Percentiles rank a stretch among this genome's conserved stretches.
Evolutionary conservation across 2,329 filamentous ascomycete genomes (phyloP).

Genomic region (Alternaria sp.): DNA sequence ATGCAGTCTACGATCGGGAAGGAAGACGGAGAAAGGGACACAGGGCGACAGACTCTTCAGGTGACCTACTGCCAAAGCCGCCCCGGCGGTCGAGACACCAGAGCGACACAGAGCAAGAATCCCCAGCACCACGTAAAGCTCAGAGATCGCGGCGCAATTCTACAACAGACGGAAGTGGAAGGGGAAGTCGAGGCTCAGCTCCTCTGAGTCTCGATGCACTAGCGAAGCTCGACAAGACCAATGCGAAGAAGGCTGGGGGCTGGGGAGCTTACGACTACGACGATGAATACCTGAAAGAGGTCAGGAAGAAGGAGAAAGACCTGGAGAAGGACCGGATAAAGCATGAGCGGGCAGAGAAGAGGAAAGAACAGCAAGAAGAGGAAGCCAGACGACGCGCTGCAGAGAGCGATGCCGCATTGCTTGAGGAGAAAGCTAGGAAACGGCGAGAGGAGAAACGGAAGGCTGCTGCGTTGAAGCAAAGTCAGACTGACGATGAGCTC

Average conservation of each 20-base stretch:
- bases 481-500: conserved; percentile 31
- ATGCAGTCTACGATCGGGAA: conserved; percentile 32
- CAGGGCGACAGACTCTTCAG: conserved; percentile 49
- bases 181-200: conserved; percentile 37
- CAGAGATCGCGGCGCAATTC: conserved; percentile 28
- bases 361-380: conserved; percentile 51
- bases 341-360: conserved; percentile 40
- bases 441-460: conserved; percentile 45
- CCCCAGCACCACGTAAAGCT: conserved; percentile 29
- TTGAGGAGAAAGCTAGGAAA: conserved; percentile 31
- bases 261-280: conserved; percentile 53
- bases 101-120: conserved; percentile 43
- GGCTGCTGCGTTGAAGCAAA: conserved; percentile 26
- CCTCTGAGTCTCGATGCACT: conserved; percentile 64
- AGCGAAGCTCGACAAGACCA: conserved; percentile 69
- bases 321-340: conserved; percentile 45
- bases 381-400: conserved; percentile 30
- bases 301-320: conserved; percentile 44
- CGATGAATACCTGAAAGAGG: conserved; percentile 47
- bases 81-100: conserved; percentile 27
- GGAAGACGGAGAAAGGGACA: conserved; percentile 43
- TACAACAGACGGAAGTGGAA: conserved; percentile 36
- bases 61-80: conserved; percentile 42
- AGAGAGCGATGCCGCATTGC: conserved; percentile 28
- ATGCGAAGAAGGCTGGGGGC: conserved; percentile 58